Evolutionary conservation across 208 protist genomes (phyloP).

Genomic region (Wallacemonas sp.): DNA sequence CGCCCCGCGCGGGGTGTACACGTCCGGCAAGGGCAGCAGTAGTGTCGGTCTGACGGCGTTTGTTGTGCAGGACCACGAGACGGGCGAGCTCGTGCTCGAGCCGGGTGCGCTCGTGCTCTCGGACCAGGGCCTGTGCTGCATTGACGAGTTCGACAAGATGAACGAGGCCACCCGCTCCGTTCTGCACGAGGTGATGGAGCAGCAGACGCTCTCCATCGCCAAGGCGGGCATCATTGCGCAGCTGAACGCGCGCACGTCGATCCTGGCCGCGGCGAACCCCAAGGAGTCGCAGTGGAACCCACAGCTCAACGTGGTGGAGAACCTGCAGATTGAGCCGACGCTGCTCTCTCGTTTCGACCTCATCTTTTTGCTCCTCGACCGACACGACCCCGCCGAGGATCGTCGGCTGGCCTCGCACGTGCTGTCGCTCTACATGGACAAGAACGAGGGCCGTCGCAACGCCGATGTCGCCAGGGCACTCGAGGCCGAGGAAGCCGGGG

Average conservation of each 20-base stretch:
- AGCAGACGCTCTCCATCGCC: constrained; percentile 99
- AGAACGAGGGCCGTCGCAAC: constrained; percentile 16
- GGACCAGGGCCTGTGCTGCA: constrained; percentile 99
- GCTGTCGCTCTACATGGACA: constrained; percentile 95
- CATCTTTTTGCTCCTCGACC: constrained; percentile 98
- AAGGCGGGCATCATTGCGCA: constrained; percentile 99
- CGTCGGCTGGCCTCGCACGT: constrained; percentile 96
- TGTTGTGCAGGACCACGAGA: constrained; percentile 97
- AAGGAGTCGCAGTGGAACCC: constrained; percentile 97
- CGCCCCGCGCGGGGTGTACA: constrained; percentile 98
- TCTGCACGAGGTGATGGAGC: constrained; percentile 99
- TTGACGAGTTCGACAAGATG: constrained; percentile 99
- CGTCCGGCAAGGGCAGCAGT: constrained; percentile 97
- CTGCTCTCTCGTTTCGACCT: constrained; percentile 99
- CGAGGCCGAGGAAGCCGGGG: neutral
- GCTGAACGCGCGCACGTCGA: constrained; percentile 98
- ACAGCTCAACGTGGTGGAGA: constrained; percentile 97
- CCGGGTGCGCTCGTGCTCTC: constrained; percentile 97
- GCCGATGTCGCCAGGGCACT: neutral
- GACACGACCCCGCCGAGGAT: constrained; percentile 93
- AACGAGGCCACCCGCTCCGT: constrained; percentile 97
- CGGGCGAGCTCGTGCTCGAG: constrained; percentile 98
- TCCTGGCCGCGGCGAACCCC: constrained; percentile 99
- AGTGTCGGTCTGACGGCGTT: constrained; percentile 99
- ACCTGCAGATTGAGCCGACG: constrained; percentile 98